Percentiles rank a stretch among this genome's conserved stretches.
Conservation (phyloP, 805 yeast genomes). For the Cyberlindnera mississippiensis region DNA sequence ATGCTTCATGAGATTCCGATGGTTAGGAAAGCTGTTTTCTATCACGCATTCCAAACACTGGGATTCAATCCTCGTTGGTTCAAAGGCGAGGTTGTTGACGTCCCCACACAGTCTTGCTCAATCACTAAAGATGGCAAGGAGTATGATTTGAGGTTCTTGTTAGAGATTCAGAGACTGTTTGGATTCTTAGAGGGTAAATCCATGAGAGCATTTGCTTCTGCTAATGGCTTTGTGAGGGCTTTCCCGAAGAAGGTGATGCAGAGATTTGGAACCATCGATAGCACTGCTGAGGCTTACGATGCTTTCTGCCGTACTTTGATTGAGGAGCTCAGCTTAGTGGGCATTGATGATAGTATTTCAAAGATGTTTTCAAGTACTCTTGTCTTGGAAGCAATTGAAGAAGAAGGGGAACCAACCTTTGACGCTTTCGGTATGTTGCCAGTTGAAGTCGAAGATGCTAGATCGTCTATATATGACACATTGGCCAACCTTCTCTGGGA, state of each 20-base stretch:
- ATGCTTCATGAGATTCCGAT: slow-evolving; percentile 35
- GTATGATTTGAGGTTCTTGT: slow-evolving; percentile 26
- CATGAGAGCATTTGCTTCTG: slow-evolving; percentile 36
- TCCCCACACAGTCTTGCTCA: slow-evolving; percentile 9
- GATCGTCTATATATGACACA: neutral
- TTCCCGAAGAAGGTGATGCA: slow-evolving; percentile 25
- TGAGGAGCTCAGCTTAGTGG: slow-evolving; percentile 6
- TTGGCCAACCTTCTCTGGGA: neutral
- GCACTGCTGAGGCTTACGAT: slow-evolving; percentile 21
- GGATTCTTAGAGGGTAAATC: slow-evolving; percentile 36
- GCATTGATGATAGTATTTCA: slow-evolving; percentile 3
- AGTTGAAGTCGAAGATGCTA: neutral
- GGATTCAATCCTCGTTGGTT: slow-evolving; percentile 40
- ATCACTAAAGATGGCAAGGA: slow-evolving; percentile 24
- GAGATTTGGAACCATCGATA: slow-evolving; percentile 15
- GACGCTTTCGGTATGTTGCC: slow-evolving; percentile 4
- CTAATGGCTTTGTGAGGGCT: slow-evolving; percentile 29
- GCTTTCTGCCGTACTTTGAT: slow-evolving; percentile 12
- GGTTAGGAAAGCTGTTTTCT: slow-evolving; percentile 31
- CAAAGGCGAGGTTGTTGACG: slow-evolving; percentile 24
- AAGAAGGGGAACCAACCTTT: neutral
- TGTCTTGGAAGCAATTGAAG: neutral
- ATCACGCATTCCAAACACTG: slow-evolving; percentile 31
- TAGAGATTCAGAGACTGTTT: slow-evolving; percentile 37
- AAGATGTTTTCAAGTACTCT: slow-evolving; percentile 8